A percentile compares a stretch with the other conserved stretches of the same genome.
Evolutionary conservation across 73 alveolate genomes (phyloP).

Genomic region (Paramecium sonneborni): DNA sequence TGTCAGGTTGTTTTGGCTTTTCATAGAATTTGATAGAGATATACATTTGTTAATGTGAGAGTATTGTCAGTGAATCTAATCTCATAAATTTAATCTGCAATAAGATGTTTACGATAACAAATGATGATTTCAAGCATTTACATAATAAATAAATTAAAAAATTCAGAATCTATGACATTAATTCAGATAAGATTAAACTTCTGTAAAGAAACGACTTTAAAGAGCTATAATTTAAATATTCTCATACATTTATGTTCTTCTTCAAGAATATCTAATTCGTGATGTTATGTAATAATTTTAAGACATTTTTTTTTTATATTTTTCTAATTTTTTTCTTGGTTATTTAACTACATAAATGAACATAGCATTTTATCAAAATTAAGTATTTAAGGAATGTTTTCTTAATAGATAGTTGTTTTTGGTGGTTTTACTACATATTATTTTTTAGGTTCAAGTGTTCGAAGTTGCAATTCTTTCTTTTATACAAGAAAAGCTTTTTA

Average conservation of each 20-base stretch:
- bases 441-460: constrained; percentile 36
- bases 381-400: neutral
- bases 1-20: neutral
- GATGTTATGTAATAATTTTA: neutral
- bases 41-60: neutral
- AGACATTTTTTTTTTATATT: neutral
- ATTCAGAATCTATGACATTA: constrained; percentile 33
- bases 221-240: neutral
- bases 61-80: neutral
- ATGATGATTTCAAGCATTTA: neutral
- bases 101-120: constrained; percentile 6
- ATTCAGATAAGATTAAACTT: neutral
- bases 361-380: neutral
- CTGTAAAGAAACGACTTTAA: neutral
- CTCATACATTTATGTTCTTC: constrained; percentile 18
- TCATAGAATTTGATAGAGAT: neutral
- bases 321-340: neutral
- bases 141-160: neutral
- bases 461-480: neutral
- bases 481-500: neutral
- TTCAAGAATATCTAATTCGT: neutral
- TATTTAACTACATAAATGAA: neutral
- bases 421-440: neutral
- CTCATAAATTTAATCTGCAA: neutral
- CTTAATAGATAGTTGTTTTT: neutral